Evolutionary conservation across 805 yeast genomes (phyloP), one percentile per base, ranked within the genome.

Genomic region (Candida methanosorbosa): DNA sequence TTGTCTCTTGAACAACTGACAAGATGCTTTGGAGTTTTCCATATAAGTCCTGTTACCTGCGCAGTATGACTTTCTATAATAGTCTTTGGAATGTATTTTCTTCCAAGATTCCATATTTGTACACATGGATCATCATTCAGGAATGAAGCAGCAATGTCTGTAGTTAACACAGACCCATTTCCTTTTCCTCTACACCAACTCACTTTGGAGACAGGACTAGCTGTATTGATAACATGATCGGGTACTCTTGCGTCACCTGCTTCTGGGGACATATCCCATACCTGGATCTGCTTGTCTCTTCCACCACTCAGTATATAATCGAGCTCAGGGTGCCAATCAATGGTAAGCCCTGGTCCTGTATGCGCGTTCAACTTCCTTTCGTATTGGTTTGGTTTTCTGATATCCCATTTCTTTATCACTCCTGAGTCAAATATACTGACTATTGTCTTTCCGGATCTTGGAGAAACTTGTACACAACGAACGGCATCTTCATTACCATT

Each of bases 221-320:
- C 78, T 1, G 94, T 75, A 43, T 72, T 69, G 12, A 90, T 70
- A 12, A 78, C 78, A 43, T 72, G 71, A 23, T 84, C 90, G 0
- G 97, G 95, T 30, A 55, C 53, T 30, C 67, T 37, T 39, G 47
- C 49, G 16, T 59, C 68, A 25, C 52, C 59, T 1, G 60, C 45
- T 9, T 55, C 50, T 0, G 63, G 42, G 8, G 61, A 53, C 69
- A 75, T 61, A 47, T 72, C 80, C 90, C 94, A 85, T 3, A 82
- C 75, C 40, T 82, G 85, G 24, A 82, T 65, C 44, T 78, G 79
- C 35, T 81, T 80, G 57, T 92, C 98, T 47, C 97, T 68, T 7
- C 98, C 98, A 13, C 97, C 97, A 16, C 95, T 84, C 5, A 80
- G 78, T 16, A 92, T 71, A 47, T 79, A 83, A 42, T 88, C 95